A percentile compares a stretch with the other conserved stretches of the same genome.
These are phyloP conservation scores for Agaricales sp. DNA, from an alignment of 1,284 basidiomycete species.

Conservation along the genomic window DNA sequence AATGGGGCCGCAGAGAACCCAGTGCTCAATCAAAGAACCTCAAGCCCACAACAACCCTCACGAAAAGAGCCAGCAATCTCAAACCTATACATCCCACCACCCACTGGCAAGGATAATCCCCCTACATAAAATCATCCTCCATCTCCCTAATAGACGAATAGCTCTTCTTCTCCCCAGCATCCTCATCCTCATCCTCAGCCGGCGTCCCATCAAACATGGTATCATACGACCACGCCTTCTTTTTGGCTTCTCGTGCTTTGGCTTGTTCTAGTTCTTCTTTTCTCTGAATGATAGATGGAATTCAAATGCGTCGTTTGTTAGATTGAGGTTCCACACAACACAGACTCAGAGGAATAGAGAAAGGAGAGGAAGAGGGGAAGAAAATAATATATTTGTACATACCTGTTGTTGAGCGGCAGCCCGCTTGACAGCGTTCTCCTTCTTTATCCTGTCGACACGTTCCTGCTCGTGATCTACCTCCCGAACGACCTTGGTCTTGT, in stretches of 20 bases:
- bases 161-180: slow-evolving; percentile 25
- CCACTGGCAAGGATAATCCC: no score
- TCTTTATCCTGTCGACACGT: slow-evolving; percentile 70
- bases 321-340: slow-evolving; percentile 1
- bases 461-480: slow-evolving; percentile 91
- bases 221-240: slow-evolving; percentile 71
- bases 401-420: slow-evolving; percentile 57
- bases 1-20: no score
- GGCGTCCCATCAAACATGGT: slow-evolving; percentile 49
- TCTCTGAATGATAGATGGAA: slow-evolving; percentile 32
- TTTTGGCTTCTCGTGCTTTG: slow-evolving; percentile 61
- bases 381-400: slow-evolving; percentile 3
- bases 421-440: slow-evolving; percentile 62
- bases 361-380: background rate
- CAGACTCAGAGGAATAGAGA: background rate
- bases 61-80: no score
- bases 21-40: no score
- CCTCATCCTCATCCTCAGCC: slow-evolving; percentile 27
- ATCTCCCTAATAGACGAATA: slow-evolving; percentile 42
- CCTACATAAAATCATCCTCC: slow-evolving; percentile 60
- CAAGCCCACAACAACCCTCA: no score
- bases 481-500: slow-evolving; percentile 85
- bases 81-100: no score
- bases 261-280: slow-evolving; percentile 64
- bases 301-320: background rate